These are phyloP conservation scores for Saccharum spontaneum DNA, from an alignment of 176 grass and related monocot genomes.

Conservation along the genomic window DNA sequence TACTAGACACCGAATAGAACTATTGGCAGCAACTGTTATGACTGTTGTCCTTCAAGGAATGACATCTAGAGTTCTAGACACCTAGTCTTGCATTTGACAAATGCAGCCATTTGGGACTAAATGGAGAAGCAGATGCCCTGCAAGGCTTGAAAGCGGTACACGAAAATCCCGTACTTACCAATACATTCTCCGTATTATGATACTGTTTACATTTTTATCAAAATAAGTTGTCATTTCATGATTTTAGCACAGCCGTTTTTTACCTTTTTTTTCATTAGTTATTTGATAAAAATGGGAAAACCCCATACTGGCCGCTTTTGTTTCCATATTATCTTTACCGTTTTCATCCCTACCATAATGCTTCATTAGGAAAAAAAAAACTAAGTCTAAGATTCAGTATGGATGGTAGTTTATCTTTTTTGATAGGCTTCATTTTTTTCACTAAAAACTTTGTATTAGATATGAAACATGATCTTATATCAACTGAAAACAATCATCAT, in stretches of 20 bases:
- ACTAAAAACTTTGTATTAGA: background rate
- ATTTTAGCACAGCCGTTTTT: background rate
- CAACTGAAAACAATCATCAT: background rate
- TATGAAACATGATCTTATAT: background rate
- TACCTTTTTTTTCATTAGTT: background rate
- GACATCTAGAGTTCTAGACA: background rate
- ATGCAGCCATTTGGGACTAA: background rate
- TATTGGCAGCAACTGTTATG: background rate
- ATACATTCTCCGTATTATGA: background rate
- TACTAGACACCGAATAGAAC: background rate
- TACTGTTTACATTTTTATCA: background rate
- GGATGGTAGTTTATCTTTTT: constrained; percentile 12
- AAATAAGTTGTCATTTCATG: background rate
- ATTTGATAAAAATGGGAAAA: background rate
- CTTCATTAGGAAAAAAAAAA: background rate
- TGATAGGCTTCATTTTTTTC: constrained; percentile 13
- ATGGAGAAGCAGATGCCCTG: background rate
- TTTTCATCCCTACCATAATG: background rate
- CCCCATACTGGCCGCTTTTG: background rate
- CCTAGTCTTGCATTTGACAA: background rate
- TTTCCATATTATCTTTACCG: background rate
- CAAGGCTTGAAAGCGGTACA: background rate
- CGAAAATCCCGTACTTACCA: background rate
- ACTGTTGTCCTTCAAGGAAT: background rate
- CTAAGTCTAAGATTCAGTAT: background rate